Base-by-base conservation (phyloP, 495 filamentous ascomycete species). In the Daldinia bambusicola region DNA sequence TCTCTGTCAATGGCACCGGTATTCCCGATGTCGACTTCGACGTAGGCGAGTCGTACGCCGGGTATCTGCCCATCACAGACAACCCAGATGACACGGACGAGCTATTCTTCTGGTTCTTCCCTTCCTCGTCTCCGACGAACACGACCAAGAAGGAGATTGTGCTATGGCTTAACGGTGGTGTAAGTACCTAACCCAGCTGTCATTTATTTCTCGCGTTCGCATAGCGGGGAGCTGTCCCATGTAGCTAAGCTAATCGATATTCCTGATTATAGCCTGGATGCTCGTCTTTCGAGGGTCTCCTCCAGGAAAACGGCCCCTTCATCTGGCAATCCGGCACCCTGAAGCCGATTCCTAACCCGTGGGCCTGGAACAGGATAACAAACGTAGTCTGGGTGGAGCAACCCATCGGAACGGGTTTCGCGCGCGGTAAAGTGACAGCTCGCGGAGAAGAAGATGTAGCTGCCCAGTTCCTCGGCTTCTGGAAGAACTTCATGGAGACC, bases 91-190 rank as follows among this genome's bases (percentile, higher is more conserved):
- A 89, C 74, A 85, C 81, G 0, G 85, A 86, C 55, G 76, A 86
- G 74, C 80, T 94, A 3, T 93, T 86, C 75, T 95, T 92, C 72
- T 95, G 92, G 91, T 93, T 90, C 80, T 93, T 91, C 73, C 90
- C 89, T 2, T 88, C 13, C 77, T 81, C 34, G 86, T 88, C 59
- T 78, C 82, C 9, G 68, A 72, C 9, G 69, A 72, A 72, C 26
- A 40, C 67, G 0, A 83, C 85, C 9, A 81, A 83, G 16, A 89
- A 92, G 55, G 90, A 93, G 77, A 88, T 92, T 53, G 82, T 87
- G 1, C 87, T 93, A 64, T 93, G 89, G 83, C 80, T 82, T 26
- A 83, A 81, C 43, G 81, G 82, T 13, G 81, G 82, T 41, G 79
- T 79, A 70, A 70, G 75, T 65, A 26, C 26, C 26, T 26, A 13